Evolutionary conservation across 2,329 filamentous ascomycete species (phyloP).

Genomic region (Trichophyton benhamiae): DNA sequence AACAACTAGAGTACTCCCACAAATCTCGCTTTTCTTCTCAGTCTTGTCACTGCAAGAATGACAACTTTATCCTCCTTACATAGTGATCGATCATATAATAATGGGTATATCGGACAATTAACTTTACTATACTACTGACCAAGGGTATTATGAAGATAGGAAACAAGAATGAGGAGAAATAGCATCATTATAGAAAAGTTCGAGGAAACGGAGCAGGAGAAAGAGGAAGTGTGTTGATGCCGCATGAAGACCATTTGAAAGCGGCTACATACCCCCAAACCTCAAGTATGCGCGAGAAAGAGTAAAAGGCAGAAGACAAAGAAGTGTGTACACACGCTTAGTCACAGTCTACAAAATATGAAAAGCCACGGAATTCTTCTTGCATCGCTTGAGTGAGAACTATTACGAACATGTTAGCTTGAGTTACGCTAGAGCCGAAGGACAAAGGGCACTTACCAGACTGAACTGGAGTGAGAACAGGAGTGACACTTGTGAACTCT

Average conservation of each 20-base stretch:
- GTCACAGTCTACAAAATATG: constrained; percentile 85
- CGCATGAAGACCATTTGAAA: not conserved
- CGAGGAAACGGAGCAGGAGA: not conserved
- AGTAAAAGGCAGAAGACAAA: not conserved
- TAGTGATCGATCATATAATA: not conserved
- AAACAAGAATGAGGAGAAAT: not conserved
- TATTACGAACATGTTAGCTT: constrained; percentile 28
- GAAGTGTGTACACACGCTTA: constrained; percentile 28
- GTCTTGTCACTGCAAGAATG: not conserved
- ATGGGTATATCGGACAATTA: constrained; percentile 2
- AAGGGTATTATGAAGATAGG: constrained; percentile 2
- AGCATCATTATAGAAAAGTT: constrained; percentile 1
- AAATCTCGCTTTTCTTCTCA: not conserved
- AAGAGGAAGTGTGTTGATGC: not conserved
- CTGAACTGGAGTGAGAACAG: constrained; percentile 91
- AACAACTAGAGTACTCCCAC: not conserved
- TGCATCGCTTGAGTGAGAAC: constrained; percentile 98
- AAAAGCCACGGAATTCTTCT: constrained; percentile 98
- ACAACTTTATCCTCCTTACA: not conserved
- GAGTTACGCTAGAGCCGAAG: not conserved
- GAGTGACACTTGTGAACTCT: constrained; percentile 96
- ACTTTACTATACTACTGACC: constrained; percentile 2
- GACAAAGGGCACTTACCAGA: constrained; percentile 57
- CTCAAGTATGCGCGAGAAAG: not conserved
- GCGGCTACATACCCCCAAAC: not conserved